These are phyloP conservation scores for Verticillium nubilum DNA, from an alignment of 2,329 filamentous ascomycete species.

Conservation along the genomic window DNA sequence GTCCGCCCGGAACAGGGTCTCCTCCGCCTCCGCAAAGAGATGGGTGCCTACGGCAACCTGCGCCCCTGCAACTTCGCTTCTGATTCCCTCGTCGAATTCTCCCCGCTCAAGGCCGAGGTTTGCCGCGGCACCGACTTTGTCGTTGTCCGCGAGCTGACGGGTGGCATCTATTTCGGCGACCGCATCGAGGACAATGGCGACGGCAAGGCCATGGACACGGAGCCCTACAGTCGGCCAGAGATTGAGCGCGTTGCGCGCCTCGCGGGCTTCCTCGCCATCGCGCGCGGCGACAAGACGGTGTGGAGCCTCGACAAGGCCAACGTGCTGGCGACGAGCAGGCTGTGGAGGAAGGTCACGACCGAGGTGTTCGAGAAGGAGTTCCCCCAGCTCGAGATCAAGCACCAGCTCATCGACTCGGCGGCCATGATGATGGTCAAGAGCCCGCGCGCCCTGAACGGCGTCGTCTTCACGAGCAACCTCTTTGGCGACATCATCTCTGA, in stretches of 20 bases:
- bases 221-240: constrained; percentile 79
- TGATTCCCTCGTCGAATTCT: constrained; percentile 74
- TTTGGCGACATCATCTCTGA: constrained; percentile 96
- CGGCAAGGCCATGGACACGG: constrained; percentile 73
- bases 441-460: constrained; percentile 78
- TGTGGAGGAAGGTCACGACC: constrained; percentile 84
- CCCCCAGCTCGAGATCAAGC: constrained; percentile 74
- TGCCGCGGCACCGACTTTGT: constrained; percentile 87
- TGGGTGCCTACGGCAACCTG: constrained; percentile 91
- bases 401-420: constrained; percentile 93
- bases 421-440: constrained; percentile 98
- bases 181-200: constrained; percentile 73
- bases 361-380: constrained; percentile 87
- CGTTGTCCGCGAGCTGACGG: constrained; percentile 86
- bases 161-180: constrained; percentile 93
- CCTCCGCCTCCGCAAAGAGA: constrained; percentile 85
- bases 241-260: constrained; percentile 84
- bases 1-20: constrained; percentile 92
- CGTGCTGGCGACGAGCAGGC: constrained; percentile 80
- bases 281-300: constrained; percentile 63
- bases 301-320: constrained; percentile 95
- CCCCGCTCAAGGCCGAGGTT: constrained; percentile 79
- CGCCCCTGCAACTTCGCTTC: constrained; percentile 95
- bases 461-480: constrained; percentile 88
- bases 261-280: constrained; percentile 74